A percentile compares a stretch with the other conserved stretches of the same genome.
phyloP scores from a whole-genome alignment of 352 stramenopile species.

The Globisporangium middletonii region DNA sequence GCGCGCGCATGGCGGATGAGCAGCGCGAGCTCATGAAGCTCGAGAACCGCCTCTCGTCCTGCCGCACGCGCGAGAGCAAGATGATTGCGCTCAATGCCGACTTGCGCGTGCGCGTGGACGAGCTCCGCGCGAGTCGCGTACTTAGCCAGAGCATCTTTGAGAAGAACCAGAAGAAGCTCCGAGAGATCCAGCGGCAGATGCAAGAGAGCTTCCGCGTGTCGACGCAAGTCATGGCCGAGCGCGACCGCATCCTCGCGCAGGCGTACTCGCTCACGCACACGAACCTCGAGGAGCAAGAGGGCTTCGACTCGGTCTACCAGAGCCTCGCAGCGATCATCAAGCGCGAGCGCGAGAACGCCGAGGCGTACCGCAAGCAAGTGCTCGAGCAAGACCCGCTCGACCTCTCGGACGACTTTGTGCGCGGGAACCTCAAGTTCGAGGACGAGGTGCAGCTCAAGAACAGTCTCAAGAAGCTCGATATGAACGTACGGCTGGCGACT shows the following conservation, averaged over 20 bases:
- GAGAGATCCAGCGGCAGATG: conserved; percentile 73
- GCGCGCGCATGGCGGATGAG: conserved; percentile 62
- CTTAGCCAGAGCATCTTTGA: conserved; percentile 72
- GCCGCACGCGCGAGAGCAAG: conserved; percentile 70
- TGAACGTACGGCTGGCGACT: conserved; percentile 23
- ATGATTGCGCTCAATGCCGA: conserved; percentile 54
- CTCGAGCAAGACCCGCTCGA: conserved; percentile 67
- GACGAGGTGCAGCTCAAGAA: conserved; percentile 73
- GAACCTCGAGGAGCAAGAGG: conserved; percentile 75
- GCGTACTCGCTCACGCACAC: conserved; percentile 55
- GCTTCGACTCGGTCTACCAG: conserved; percentile 69
- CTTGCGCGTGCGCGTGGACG: conserved; percentile 47
- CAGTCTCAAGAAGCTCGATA: conserved; percentile 53
- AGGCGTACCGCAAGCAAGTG: conserved; percentile 74
- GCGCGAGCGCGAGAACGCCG: conserved; percentile 65
- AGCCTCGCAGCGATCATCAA: conserved; percentile 67
- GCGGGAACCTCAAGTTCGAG: conserved; percentile 70
- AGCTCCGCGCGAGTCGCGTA: conserved; percentile 52
- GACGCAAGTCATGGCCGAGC: conserved; percentile 65
- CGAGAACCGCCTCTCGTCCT: conserved; percentile 70
- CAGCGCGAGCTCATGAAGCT: conserved; percentile 75
- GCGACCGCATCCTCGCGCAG: conserved; percentile 65
- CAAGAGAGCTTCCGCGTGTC: conserved; percentile 64
- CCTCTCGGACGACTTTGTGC: conserved; percentile 59
- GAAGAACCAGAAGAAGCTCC: conserved; percentile 72